phyloP scores from a whole-genome alignment of 768 basidiomycete genomes.

The Favolaschia claudopus region DNA sequence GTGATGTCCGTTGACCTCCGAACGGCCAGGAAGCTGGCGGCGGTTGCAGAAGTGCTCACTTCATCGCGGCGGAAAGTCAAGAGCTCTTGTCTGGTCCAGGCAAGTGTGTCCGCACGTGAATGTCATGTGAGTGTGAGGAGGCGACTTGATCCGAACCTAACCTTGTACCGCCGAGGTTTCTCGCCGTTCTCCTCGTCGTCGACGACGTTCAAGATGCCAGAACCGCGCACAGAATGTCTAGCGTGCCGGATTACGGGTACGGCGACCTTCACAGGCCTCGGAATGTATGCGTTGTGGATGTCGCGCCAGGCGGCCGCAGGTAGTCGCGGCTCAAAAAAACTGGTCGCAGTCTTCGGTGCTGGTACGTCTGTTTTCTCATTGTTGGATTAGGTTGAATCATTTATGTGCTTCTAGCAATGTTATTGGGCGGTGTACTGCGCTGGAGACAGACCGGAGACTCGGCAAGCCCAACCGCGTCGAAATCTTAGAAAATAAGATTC shows the following conservation, averaged over 20 bases:
- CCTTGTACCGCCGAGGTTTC: too few species aligned
- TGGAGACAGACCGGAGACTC: conserved; percentile 21
- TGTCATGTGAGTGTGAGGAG: too few species aligned
- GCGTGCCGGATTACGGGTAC: conserved; percentile 76
- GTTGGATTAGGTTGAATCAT: not conserved
- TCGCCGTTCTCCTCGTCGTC: too few species aligned
- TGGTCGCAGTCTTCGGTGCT: conserved; percentile 52
- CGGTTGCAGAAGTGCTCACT: too few species aligned
- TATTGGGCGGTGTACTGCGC: conserved; percentile 22
- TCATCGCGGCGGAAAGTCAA: too few species aligned
- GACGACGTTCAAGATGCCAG: not conserved
- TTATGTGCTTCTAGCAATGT: conserved; percentile 13
- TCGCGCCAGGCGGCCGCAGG: conserved; percentile 71
- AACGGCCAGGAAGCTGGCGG: too few species aligned
- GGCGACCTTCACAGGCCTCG: conserved; percentile 65
- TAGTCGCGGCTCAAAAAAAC: conserved; percentile 62
- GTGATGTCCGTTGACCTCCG: too few species aligned
- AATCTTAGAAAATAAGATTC: not conserved
- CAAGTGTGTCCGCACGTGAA: too few species aligned
- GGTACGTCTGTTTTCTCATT: not conserved
- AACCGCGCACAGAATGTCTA: conserved; percentile 58
- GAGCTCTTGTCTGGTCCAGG: too few species aligned
- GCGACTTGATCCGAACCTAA: too few species aligned
- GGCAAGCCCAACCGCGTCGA: not conserved
- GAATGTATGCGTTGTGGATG: conserved; percentile 72